A percentile compares a stretch with the other conserved stretches of the same genome.
These are phyloP conservation scores for Ustilago shanxiensis DNA, from an alignment of 1,284 basidiomycete genomes.

Conservation along the genomic window DNA sequence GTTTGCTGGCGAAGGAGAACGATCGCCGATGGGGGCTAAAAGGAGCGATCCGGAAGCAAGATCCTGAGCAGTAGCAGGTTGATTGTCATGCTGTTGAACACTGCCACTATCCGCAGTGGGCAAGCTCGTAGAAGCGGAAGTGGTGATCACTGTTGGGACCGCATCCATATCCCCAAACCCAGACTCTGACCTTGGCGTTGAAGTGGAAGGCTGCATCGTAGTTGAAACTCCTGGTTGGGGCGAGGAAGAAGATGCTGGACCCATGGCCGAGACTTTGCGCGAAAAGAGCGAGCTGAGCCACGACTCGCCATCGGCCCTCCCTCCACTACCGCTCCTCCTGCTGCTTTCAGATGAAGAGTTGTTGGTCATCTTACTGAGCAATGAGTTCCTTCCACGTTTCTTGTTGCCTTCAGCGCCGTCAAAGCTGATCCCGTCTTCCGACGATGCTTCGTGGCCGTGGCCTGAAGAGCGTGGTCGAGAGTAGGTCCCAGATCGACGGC, in stretches of 20 bases:
- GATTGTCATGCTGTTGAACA: constrained; percentile 8
- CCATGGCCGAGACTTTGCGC: constrained; percentile 6
- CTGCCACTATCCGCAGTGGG: constrained; percentile 26
- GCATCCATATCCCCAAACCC: constrained; percentile 3
- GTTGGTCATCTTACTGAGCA: constrained; percentile 23
- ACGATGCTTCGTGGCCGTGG: constrained; percentile 26
- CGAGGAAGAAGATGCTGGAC: constrained; percentile 10
- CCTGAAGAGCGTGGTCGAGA: constrained; percentile 25
- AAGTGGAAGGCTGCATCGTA: constrained; percentile 10
- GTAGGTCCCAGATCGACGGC: constrained; percentile 18
- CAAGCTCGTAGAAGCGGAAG: constrained; percentile 24
- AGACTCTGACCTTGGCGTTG: constrained; percentile 8
- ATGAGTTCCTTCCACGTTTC: constrained; percentile 26
- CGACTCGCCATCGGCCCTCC: constrained; percentile 23
- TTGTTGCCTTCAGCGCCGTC: constrained; percentile 21
- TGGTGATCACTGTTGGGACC: constrained; percentile 26
- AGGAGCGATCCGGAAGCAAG: constrained; percentile 10
- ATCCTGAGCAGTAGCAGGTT: background rate
- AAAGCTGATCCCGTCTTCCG: constrained; percentile 30
- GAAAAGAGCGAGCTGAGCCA: constrained; percentile 33
- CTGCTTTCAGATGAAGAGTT: constrained; percentile 25
- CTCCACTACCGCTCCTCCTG: constrained; percentile 24
- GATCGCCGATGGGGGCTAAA: constrained; percentile 14
- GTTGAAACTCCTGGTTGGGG: constrained; percentile 3
- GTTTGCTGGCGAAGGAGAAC: constrained; percentile 24